Evolutionary conservation across 495 filamentous ascomycete genomes (phyloP), one percentile per base, ranked within the genome.

Genomic region (Penicillium malachiteum): DNA sequence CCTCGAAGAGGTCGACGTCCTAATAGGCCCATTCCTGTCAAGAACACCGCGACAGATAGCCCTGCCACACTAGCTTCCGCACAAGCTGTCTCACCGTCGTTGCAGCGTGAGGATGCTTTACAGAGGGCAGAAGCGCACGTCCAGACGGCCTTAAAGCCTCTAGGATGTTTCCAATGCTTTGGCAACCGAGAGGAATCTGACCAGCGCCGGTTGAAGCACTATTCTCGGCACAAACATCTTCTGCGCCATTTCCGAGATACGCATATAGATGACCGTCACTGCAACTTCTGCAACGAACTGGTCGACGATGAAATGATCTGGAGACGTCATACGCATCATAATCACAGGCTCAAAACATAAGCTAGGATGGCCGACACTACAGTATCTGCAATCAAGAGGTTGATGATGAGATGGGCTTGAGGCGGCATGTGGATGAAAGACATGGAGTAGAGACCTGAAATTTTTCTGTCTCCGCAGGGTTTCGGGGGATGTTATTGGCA

Each of bases 181-280:
- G 60, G 60, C 40, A 58, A 42, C 40, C 40, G 6, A n/a, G 40
- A n/a, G 5, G 40, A 42, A 42, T 42, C 40, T 6, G 40, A 42
- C 6, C 6, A 42, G 6, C 13, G 40, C n/a, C 40, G 40, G 9
- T 33, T 48, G 43, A 60, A 34, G 49, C 59, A 62, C 38, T 58
- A 62, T 48, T 62, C 59, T 49, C 55, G 59, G 33, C 59, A 62
- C 21, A 62, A 62, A 30, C 55, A 57, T 52, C 59, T 58, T 49
- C 54, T 62, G 42, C 50, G 55, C 55, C 51, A 62, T 57, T 58
- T 62, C 34, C 52, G 55, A 52, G 46, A 30, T 35, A 48, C 57
- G 37, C 59, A 62, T 46, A 30, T 62, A 8, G 51, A 58, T 41
- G 59, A 62, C 39, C 59, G 59, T 50, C 55, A 62, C 50, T 62